Percentiles rank a stretch among this genome's conserved stretches.
Conservation (phyloP, 164 flowering plant genomes). For the Hamamelis virginiana region DNA sequence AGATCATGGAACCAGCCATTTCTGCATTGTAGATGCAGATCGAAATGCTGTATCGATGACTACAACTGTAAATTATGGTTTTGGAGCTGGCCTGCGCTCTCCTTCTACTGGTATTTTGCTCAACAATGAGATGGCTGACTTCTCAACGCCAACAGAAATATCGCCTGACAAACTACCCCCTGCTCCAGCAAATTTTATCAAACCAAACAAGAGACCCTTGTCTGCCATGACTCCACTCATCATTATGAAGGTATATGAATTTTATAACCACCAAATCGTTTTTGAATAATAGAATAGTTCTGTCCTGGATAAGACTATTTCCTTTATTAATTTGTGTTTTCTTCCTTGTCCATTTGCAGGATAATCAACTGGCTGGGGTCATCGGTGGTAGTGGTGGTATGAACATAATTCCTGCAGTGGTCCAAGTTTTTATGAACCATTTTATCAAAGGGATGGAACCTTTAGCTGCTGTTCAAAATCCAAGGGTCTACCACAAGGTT, state of each 20-base stretch:
- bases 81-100: constrained; percentile 77
- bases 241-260: constrained; percentile 59
- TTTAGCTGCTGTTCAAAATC: constrained; percentile 62
- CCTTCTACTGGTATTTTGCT: constrained; percentile 86
- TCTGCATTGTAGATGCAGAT: constrained; percentile 84
- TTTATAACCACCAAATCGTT: background rate
- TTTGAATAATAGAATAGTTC: no score
- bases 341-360: constrained; percentile 36
- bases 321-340: background rate
- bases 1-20: constrained; percentile 94
- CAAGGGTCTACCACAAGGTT: constrained; percentile 88
- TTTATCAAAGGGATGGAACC: constrained; percentile 76
- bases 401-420: constrained; percentile 70
- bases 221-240: constrained; percentile 93
- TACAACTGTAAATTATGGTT: constrained; percentile 66
- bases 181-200: constrained; percentile 76
- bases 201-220: constrained; percentile 82
- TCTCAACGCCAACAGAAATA: constrained; percentile 70
- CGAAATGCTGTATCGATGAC: constrained; percentile 94
- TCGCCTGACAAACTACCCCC: constrained; percentile 72
- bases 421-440: constrained; percentile 75
- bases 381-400: constrained; percentile 88
- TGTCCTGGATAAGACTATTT: background rate
- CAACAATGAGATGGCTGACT: constrained; percentile 95
- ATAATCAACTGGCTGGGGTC: constrained; percentile 67